A percentile compares a stretch with the other conserved stretches of the same genome.
Evolutionary conservation across 805 yeast species (phyloP).

Genomic region (Saccharomycopsis sp.): DNA sequence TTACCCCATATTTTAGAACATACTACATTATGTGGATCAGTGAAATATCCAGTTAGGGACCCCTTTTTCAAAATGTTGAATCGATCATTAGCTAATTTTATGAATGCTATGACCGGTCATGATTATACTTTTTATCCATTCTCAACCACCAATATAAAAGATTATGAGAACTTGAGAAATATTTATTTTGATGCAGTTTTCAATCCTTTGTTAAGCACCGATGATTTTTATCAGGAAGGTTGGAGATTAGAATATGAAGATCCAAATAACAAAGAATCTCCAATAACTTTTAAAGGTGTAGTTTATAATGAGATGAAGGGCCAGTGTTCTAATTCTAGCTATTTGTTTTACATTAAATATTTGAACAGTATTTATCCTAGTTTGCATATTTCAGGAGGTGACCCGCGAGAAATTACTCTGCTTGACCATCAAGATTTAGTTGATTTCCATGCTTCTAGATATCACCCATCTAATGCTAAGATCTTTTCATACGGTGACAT

Average conservation of each 20-base stretch:
- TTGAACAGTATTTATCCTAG: conserved; percentile 80
- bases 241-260: conserved; percentile 86
- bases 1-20: conserved; percentile 96
- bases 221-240: conserved; percentile 92
- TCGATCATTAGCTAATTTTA: conserved; percentile 87
- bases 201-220: conserved; percentile 67
- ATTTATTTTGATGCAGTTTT: conserved; percentile 86
- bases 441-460: conserved; percentile 65
- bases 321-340: conserved; percentile 82
- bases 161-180: conserved; percentile 74
- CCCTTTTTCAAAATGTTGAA: conserved; percentile 97
- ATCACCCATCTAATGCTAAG: conserved; percentile 85
- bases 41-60: conserved; percentile 87
- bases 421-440: conserved; percentile 68
- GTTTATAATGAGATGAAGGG: conserved; percentile 99
- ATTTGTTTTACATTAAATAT: conserved; percentile 76
- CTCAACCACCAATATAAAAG: conserved; percentile 83
- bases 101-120: conserved; percentile 99
- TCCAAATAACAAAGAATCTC: conserved; percentile 48
- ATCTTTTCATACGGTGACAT: conserved; percentile 85
- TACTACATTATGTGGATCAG: conserved; percentile 91
- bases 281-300: conserved; percentile 82
- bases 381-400: conserved; percentile 89
- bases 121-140: conserved; percentile 95
- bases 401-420: conserved; percentile 73